Evolutionary conservation across 2,329 filamentous ascomycete species (phyloP).

Genomic region (Fusarium sp.): DNA sequence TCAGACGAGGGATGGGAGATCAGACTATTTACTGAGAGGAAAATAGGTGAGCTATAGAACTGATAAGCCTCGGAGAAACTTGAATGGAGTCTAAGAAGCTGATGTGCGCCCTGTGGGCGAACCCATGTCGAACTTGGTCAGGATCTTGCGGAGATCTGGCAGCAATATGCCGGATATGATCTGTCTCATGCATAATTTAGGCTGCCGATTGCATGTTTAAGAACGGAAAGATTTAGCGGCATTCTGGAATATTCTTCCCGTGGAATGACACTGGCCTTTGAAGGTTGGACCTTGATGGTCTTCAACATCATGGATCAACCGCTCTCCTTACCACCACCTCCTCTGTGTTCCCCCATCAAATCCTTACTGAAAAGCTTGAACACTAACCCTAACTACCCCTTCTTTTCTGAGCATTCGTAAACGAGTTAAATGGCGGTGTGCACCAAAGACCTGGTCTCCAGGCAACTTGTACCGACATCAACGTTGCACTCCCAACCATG

Average conservation of each 20-base stretch:
- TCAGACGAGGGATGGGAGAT: background rate
- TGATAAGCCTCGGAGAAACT: fast-evolving
- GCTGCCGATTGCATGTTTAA: background rate
- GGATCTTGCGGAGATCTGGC: background rate
- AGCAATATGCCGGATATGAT: background rate
- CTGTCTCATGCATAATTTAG: background rate
- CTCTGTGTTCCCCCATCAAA: background rate
- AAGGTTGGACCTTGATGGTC: background rate
- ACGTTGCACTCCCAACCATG: conserved; percentile 20
- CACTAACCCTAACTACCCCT: background rate
- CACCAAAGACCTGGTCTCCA: background rate
- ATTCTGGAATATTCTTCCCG: background rate
- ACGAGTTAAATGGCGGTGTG: conserved; percentile 7
- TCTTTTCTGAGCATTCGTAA: background rate
- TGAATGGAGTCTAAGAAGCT: background rate
- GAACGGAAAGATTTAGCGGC: background rate
- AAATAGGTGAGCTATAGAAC: fast-evolving
- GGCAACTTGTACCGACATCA: conserved; percentile 33
- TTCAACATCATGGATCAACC: background rate
- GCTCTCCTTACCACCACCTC: background rate
- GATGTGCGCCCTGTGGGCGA: background rate
- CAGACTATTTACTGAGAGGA: background rate
- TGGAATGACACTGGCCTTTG: too few species aligned
- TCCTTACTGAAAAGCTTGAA: background rate
- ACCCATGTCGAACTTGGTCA: background rate